phyloP scores from a whole-genome alignment of 73 alveolate genomes.

The Paramecium bursaria region DNA sequence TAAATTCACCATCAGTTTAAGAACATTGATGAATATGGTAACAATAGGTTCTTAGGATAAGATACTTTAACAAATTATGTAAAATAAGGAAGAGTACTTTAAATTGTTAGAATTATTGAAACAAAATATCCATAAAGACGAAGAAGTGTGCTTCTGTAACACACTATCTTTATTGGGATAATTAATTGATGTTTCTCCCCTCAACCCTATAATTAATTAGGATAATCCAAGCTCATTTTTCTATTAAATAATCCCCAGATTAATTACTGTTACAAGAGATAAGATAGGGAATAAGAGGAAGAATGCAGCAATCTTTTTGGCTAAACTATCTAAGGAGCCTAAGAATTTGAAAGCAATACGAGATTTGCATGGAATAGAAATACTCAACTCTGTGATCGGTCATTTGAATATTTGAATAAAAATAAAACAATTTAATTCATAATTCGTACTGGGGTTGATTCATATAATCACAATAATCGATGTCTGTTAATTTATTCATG shows the following conservation, averaged over 20 bases:
- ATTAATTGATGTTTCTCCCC: constrained; percentile 82
- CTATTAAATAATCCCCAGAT: constrained; percentile 76
- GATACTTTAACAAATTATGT: background rate
- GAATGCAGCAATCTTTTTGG: constrained; percentile 95
- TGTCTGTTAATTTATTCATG: constrained; percentile 43
- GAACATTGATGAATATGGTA: background rate
- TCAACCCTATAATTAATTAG: constrained; percentile 55
- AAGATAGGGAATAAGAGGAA: constrained; percentile 94
- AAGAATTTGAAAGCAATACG: constrained; percentile 85
- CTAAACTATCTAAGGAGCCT: constrained; percentile 89
- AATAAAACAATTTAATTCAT: too few relatives aligned
- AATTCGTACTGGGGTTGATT: too few relatives aligned
- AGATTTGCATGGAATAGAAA: constrained; percentile 92
- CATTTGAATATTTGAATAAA: constrained; percentile 74
- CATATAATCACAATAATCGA: constrained; percentile 22
- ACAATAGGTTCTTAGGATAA: background rate
- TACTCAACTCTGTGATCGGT: constrained; percentile 86
- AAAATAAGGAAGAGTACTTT: constrained; percentile 6
- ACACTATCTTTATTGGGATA: constrained; percentile 72
- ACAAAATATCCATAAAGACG: constrained; percentile 18
- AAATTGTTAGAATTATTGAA: constrained; percentile 27
- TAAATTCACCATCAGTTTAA: background rate
- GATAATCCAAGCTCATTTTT: constrained; percentile 68
- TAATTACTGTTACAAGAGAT: constrained; percentile 87
- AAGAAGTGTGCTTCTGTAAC: constrained; percentile 53